Evolutionary conservation across 1,139 yeast species (phyloP), one percentile per base, ranked within the genome.

Genomic region (Groenewaldozyma auringiensis): DNA sequence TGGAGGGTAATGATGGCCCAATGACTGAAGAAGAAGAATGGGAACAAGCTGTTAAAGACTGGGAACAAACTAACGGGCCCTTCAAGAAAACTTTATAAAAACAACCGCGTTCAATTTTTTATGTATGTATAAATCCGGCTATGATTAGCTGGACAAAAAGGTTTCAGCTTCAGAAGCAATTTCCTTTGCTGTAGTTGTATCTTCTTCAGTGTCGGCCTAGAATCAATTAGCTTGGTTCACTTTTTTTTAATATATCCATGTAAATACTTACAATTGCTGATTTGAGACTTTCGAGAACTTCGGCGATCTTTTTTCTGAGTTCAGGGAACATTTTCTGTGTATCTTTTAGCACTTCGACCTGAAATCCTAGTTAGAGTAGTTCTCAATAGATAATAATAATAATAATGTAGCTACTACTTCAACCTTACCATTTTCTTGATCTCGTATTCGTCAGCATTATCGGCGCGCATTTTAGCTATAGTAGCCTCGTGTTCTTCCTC

Each of bases 261-360:
- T 21, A 29, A 21, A 31, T 14, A 54, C 61, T 47, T 53, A 58
- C 66, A 47, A 76, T 47, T 48, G 59, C 70, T 17, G 61, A 61
- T 42, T 67, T 66, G 50, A 85, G 68, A 4, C 74, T 72, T 2
- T 66, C 68, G 42, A 66, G 70, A 51, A 80, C 78, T 43, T 73
- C 70, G 17, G 59, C 60, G 39, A 83, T 71, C 60, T 80, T 79
- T 43, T 65, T 68, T 45, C 70, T 67, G 21, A 85, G 68, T 52
- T 79, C 81, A 1, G 86, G 84, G 20, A 83, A 68, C 75, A 84
- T 78, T 56, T 80, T 73, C 54, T 76, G 70, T 16, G 89, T 79
- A 59, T 84, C 94, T 18, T 78, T 74, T 39, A 81, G 69, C 2
- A 84, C 83, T 59, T 81, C 81, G 13, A 63, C 55, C 58, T 74